Percentiles rank a stretch among this genome's conserved stretches.
Evolutionary conservation across 306 rosid species (phyloP).

Genomic region (Trichosanthes truncata): DNA sequence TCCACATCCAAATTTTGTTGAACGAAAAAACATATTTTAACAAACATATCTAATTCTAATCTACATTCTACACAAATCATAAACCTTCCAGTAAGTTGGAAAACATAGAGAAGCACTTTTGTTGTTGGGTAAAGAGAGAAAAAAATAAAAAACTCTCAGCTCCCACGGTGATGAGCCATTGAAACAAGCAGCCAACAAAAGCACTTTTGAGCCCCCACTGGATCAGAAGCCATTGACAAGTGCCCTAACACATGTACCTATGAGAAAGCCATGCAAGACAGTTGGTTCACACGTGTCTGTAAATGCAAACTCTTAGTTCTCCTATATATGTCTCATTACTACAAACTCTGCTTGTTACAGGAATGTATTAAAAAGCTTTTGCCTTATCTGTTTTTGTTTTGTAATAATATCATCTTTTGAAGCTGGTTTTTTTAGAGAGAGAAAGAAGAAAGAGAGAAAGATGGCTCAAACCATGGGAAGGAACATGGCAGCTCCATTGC

Average conservation of each 20-base stretch:
- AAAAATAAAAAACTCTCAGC: too few relatives aligned
- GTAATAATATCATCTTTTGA: not conserved
- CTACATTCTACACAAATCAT: too few relatives aligned
- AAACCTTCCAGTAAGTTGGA: too few relatives aligned
- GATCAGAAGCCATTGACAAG: constrained; percentile 28
- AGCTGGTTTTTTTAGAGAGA: not conserved
- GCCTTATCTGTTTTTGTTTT: not conserved
- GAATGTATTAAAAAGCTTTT: not conserved
- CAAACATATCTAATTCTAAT: too few relatives aligned
- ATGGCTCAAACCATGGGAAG: constrained; percentile 83
- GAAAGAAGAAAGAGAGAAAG: not conserved
- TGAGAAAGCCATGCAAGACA: constrained; percentile 35
- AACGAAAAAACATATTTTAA: too few relatives aligned
- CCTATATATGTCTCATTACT: constrained; percentile 18
- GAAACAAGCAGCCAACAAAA: too few relatives aligned
- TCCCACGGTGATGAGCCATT: too few relatives aligned
- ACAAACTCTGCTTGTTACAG: not conserved
- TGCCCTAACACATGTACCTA: constrained; percentile 63
- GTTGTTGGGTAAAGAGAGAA: too few relatives aligned
- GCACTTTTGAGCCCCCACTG: not conserved
- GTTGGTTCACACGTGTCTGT: constrained; percentile 41
- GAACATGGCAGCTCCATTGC: constrained; percentile 63
- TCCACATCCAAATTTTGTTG: too few relatives aligned
- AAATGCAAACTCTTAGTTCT: not conserved
- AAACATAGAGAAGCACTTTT: too few relatives aligned